Evolutionary conservation across 768 basidiomycete species (phyloP).

Genomic region (Hemileccinum rubropunctum): DNA sequence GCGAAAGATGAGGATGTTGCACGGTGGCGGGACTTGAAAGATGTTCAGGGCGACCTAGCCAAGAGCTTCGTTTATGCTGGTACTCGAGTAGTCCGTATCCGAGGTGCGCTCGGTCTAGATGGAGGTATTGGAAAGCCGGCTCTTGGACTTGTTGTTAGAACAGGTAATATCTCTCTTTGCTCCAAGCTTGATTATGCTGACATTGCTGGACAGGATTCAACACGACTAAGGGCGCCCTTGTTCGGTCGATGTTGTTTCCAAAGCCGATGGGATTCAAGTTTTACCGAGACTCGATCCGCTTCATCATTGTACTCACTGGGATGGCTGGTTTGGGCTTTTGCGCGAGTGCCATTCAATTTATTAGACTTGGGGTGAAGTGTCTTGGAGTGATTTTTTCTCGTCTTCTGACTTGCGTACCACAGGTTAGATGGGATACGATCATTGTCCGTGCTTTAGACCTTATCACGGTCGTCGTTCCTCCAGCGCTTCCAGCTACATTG

Average conservation of each 20-base stretch:
- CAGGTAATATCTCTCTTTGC: constrained; percentile 49
- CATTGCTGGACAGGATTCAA: constrained; percentile 67
- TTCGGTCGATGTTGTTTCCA: constrained; percentile 97
- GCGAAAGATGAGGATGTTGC: constrained; percentile 75
- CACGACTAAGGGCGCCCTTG: constrained; percentile 94
- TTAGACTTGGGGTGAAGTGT: constrained; percentile 72
- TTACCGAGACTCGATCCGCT: constrained; percentile 87
- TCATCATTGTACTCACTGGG: constrained; percentile 89
- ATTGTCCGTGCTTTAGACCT: constrained; percentile 89
- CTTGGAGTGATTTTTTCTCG: background rate
- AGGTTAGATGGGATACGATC: constrained; percentile 91
- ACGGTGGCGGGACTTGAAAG: constrained; percentile 66
- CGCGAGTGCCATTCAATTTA: constrained; percentile 87
- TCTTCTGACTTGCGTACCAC: constrained; percentile 3
- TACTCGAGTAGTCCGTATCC: constrained; percentile 85
- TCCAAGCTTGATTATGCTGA: constrained; percentile 3
- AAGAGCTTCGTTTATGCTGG: constrained; percentile 89
- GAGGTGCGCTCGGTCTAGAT: constrained; percentile 57
- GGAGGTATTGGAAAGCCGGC: constrained; percentile 57
- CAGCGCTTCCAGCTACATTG: constrained; percentile 93
- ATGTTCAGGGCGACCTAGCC: constrained; percentile 56
- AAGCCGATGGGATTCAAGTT: constrained; percentile 99
- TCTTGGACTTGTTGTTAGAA: constrained; percentile 80
- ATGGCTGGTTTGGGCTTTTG: constrained; percentile 91
- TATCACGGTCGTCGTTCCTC: constrained; percentile 96